These are phyloP conservation scores for Arthrobotrys pseudoclavata DNA, from an alignment of 2,329 filamentous ascomycete genomes.

Conservation along the genomic window DNA sequence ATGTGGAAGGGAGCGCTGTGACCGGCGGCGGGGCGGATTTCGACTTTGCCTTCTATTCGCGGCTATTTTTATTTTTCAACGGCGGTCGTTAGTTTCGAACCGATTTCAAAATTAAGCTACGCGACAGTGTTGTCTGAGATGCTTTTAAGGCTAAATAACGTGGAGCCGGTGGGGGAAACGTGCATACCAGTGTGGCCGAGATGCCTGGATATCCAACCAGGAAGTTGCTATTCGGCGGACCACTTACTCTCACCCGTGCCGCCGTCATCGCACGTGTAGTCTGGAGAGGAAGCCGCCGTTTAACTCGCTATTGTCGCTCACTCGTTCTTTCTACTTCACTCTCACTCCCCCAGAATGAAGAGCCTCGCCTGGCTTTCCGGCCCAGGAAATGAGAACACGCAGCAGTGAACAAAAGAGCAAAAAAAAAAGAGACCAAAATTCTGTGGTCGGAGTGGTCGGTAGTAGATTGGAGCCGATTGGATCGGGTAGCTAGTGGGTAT, in stretches of 20 bases:
- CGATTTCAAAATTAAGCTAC: background rate
- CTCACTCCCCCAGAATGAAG: constrained; percentile 25
- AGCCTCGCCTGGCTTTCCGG: constrained; percentile 12
- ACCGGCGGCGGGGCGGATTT: constrained; percentile 88
- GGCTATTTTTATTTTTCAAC: constrained; percentile 72
- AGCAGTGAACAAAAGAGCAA: constrained; percentile 7
- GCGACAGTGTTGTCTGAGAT: constrained; percentile 7
- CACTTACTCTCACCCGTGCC: constrained; percentile 93
- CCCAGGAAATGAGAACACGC: constrained; percentile 3
- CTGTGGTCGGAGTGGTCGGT: constrained; percentile 10
- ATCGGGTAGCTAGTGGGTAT: background rate
- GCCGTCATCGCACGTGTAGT: constrained; percentile 54
- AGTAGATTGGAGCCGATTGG: constrained; percentile 13
- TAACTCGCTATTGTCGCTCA: constrained; percentile 1
- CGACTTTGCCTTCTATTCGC: constrained; percentile 96
- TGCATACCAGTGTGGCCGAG: constrained; percentile 90
- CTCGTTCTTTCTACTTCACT: background rate
- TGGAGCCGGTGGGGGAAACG: constrained; percentile 15
- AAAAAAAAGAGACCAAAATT: constrained; percentile 7
- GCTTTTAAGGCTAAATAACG: constrained; percentile 10
- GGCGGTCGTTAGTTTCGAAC: background rate
- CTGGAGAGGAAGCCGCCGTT: constrained; percentile 26
- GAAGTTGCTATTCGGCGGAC: constrained; percentile 96
- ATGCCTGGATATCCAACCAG: constrained; percentile 97
- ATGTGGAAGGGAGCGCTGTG: constrained; percentile 89